Evolutionary conservation across 495 filamentous ascomycete genomes (phyloP).

Genomic region (Pyrenula aspistea): DNA sequence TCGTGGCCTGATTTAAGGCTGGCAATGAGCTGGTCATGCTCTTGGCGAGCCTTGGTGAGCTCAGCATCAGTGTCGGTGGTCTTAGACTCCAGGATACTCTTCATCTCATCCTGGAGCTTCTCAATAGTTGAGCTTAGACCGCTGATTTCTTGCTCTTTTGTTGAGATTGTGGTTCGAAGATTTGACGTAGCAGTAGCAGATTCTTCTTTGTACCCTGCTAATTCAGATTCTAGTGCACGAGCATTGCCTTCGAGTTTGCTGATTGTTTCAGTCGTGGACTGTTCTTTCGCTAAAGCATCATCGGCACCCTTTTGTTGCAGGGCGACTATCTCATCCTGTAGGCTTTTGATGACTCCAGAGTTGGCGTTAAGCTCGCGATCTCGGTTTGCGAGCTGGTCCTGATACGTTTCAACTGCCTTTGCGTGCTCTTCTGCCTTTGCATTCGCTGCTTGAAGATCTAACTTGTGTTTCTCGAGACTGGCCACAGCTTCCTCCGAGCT

Average conservation of each 20-base stretch:
- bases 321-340: conserved; percentile 11
- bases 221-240: background rate
- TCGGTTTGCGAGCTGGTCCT: conserved; percentile 11
- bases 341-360: conserved; percentile 10
- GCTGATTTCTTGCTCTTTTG: background rate
- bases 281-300: background rate
- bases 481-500: background rate
- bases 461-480: background rate
- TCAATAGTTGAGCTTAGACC: background rate
- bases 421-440: conserved; percentile 6
- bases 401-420: conserved; percentile 6
- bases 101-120: background rate
- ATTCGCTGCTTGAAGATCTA: background rate
- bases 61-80: background rate
- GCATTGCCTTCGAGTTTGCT: background rate
- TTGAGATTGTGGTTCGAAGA: background rate
- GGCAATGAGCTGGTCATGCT: background rate
- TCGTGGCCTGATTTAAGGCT: background rate
- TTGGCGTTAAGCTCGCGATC: conserved; percentile 13
- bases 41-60: background rate
- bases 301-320: background rate
- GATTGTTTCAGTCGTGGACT: background rate
- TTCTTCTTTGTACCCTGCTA: background rate
- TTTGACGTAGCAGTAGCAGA: background rate
- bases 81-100: background rate